Percentiles rank a stretch among this genome's conserved stretches.
These are phyloP conservation scores for Starmerella kuoi DNA, from an alignment of 805 yeast species.

Conservation along the genomic window DNA sequence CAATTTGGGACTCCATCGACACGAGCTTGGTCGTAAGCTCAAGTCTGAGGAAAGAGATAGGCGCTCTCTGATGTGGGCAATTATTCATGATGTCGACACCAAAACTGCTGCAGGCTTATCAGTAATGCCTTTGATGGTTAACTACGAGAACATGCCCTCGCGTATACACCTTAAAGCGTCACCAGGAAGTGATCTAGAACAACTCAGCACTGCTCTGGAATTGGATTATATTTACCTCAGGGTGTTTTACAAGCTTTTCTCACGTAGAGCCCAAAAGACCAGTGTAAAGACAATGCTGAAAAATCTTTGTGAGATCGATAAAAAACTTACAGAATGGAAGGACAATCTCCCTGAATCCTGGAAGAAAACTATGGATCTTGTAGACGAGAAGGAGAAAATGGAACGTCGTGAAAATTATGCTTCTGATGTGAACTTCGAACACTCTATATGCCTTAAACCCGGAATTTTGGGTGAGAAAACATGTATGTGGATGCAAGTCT, in stretches of 20 bases:
- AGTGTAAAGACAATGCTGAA: constrained; percentile 12
- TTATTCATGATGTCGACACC: constrained; percentile 38
- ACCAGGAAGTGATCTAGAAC: constrained; percentile 12
- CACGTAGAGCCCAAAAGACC: constrained; percentile 12
- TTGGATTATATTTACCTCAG: constrained; percentile 14
- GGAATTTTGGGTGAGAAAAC: neutral
- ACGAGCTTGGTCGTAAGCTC: constrained; percentile 34
- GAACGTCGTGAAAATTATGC: neutral
- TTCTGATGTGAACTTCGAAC: neutral
- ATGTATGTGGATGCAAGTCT: neutral
- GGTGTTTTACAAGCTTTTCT: constrained; percentile 17
- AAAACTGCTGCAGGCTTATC: constrained; percentile 38
- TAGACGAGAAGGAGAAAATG: neutral
- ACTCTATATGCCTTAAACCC: neutral
- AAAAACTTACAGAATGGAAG: constrained; percentile 18
- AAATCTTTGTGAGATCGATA: constrained; percentile 9
- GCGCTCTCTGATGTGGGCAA: constrained; percentile 39
- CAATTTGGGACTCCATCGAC: constrained; percentile 46
- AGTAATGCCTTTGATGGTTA: constrained; percentile 35
- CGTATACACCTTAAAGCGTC: constrained; percentile 36
- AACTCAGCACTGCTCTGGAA: constrained; percentile 2
- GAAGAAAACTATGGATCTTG: neutral
- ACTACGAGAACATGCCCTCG: constrained; percentile 27
- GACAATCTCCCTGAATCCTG: constrained; percentile 5
- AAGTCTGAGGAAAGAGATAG: constrained; percentile 30